Conservation (phyloP, 768 basidiomycete species). For the Sutorius australiensis region DNA sequence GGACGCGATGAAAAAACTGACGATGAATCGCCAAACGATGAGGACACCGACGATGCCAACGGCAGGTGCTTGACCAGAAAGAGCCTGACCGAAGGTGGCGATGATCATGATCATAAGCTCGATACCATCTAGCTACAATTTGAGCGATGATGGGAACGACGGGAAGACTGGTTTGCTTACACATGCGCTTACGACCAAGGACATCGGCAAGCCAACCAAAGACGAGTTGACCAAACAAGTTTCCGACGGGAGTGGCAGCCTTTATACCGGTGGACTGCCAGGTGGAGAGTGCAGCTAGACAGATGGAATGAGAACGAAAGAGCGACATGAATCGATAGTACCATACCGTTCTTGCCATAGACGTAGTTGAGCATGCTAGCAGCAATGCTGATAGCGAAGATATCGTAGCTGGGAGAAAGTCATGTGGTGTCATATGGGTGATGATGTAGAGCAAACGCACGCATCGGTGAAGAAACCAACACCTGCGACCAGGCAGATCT, state of each 20-base stretch:
- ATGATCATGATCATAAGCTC: conserved; percentile 78
- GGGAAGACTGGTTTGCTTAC: conserved; percentile 37
- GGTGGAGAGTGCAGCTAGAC: conserved; percentile 30
- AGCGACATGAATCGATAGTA: background rate
- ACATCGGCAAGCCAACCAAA: conserved; percentile 81
- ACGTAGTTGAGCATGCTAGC: conserved; percentile 81
- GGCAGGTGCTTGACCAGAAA: conserved; percentile 64
- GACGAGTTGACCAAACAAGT: conserved; percentile 67
- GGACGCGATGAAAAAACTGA: conserved; percentile 21
- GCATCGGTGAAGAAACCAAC: conserved; percentile 92
- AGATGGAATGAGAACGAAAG: background rate
- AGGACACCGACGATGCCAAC: conserved; percentile 72
- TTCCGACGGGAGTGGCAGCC: conserved; percentile 74
- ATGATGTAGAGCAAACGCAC: conserved; percentile 38
- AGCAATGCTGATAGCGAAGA: conserved; percentile 88
- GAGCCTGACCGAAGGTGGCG: conserved; percentile 73
- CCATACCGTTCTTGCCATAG: conserved; percentile 43
- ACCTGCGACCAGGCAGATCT: conserved; percentile 66
- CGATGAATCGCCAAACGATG: conserved; percentile 80
- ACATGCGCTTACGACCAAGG: conserved; percentile 77
- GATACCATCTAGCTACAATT: conserved; percentile 39
- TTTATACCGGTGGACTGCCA: conserved; percentile 78
- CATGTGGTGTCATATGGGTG: background rate
- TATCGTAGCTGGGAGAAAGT: conserved; percentile 50
- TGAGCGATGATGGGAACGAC: background rate